Evolutionary conservation across 768 basidiomycete genomes (phyloP).

Genomic region (Lactarius vividus): DNA sequence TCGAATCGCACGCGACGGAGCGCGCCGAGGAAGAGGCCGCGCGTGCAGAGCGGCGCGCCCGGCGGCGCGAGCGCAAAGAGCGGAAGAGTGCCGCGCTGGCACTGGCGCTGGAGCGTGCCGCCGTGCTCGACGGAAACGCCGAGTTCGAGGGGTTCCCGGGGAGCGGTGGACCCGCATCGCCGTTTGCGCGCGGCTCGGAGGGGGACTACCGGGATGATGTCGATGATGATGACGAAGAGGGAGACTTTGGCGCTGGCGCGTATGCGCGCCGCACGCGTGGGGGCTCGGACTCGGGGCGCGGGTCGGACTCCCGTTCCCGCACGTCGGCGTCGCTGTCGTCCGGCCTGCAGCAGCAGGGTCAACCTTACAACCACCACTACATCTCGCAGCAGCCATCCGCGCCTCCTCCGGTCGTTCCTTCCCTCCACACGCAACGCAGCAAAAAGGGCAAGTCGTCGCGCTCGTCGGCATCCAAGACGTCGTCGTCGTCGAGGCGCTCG

Average conservation of each 20-base stretch:
- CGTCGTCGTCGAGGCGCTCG: slow-evolving; percentile 35
- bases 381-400: slow-evolving; percentile 29
- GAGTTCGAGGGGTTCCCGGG: slow-evolving; percentile 71
- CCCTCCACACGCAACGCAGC: slow-evolving; percentile 10
- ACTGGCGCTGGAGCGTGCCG: slow-evolving; percentile 35
- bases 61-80: slow-evolving; percentile 46
- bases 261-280: slow-evolving; percentile 42
- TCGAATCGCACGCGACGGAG: slow-evolving; percentile 42
- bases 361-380: slow-evolving; percentile 32
- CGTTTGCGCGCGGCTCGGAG: slow-evolving; percentile 24
- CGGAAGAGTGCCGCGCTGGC: slow-evolving; percentile 42
- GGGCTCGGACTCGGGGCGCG: slow-evolving; percentile 36
- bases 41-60: slow-evolving; percentile 49
- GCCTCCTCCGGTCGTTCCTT: neutral
- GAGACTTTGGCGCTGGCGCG: slow-evolving; percentile 56
- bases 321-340: slow-evolving; percentile 49
- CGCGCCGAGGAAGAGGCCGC: slow-evolving; percentile 33
- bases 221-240: slow-evolving; percentile 49
- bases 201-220: slow-evolving; percentile 25
- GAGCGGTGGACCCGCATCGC: slow-evolving; percentile 36
- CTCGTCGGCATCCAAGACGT: slow-evolving; percentile 29
- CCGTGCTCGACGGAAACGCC: slow-evolving; percentile 31
- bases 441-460: slow-evolving; percentile 29
- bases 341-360: slow-evolving; percentile 1
- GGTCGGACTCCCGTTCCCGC: slow-evolving; percentile 60